Percentiles rank a stretch among this genome's conserved stretches.
These are phyloP conservation scores for Amborella trichopoda DNA, from an alignment of 164 flowering plant species.

Conservation along the genomic window DNA sequence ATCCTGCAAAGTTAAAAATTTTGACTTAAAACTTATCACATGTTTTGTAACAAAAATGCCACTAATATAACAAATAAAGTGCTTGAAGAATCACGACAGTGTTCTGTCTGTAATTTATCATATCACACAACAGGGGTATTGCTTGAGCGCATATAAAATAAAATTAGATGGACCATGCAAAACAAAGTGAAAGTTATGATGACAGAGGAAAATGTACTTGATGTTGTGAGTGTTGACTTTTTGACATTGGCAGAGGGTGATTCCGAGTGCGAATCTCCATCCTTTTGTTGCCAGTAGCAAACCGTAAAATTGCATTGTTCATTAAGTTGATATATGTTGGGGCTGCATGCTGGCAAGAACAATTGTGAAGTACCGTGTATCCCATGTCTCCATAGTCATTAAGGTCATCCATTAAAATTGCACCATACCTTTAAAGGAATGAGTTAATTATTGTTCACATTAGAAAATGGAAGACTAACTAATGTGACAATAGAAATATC, in stretches of 20 bases:
- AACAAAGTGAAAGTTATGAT: background rate
- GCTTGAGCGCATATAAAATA: background rate
- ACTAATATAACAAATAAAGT: too few relatives aligned
- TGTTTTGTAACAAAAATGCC: too few relatives aligned
- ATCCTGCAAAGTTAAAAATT: too few relatives aligned
- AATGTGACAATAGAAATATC: too few relatives aligned
- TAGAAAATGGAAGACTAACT: too few relatives aligned
- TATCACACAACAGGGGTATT: too few relatives aligned
- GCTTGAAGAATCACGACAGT: too few relatives aligned
- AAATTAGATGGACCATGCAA: background rate
- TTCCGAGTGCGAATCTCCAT: conserved; percentile 81
- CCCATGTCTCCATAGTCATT: conserved; percentile 80
- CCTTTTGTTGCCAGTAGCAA: conserved; percentile 52
- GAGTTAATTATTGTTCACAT: too few relatives aligned
- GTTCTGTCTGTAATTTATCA: too few relatives aligned
- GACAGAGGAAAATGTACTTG: conserved; percentile 44
- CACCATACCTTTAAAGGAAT: too few relatives aligned
- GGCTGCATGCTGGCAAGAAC: conserved; percentile 92
- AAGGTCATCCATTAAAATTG: conserved; percentile 82
- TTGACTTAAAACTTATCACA: too few relatives aligned
- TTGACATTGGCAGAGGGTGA: conserved; percentile 84
- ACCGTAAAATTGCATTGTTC: conserved; percentile 86
- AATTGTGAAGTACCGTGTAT: conserved; percentile 82
- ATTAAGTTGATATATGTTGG: conserved; percentile 87
- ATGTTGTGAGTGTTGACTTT: conserved; percentile 70